phyloP scores from a whole-genome alignment of 257 asterid species.

The Solanum microdontum region DNA sequence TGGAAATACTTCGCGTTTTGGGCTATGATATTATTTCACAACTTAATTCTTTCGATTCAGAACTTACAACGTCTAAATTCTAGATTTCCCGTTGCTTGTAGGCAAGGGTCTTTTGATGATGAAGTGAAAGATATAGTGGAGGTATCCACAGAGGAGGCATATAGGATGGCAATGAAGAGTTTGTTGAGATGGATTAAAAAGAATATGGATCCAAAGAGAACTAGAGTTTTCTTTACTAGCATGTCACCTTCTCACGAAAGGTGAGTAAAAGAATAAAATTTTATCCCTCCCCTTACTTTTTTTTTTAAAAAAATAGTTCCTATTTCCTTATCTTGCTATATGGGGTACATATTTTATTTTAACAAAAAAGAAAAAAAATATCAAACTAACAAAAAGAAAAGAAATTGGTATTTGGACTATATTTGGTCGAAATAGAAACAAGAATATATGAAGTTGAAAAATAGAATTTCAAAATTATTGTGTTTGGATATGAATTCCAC shows the following conservation, averaged over 20 bases:
- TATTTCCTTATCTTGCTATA: background rate
- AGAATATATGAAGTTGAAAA: background rate
- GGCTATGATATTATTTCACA: background rate
- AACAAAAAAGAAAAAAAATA: background rate
- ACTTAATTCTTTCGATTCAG: background rate
- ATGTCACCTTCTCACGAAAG: constrained; percentile 60
- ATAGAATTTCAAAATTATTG: background rate
- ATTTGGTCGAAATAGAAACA: background rate
- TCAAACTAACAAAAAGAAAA: background rate
- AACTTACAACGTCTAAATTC: background rate
- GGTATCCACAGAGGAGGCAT: constrained; percentile 43
- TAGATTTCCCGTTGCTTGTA: background rate
- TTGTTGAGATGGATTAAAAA: constrained; percentile 49
- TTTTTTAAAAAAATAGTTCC: background rate
- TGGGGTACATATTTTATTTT: background rate
- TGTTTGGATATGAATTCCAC: background rate
- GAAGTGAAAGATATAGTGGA: constrained; percentile 1
- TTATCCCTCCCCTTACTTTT: background rate
- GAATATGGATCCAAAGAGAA: constrained; percentile 21
- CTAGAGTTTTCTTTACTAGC: constrained; percentile 39
- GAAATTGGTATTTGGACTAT: background rate
- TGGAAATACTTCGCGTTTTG: background rate
- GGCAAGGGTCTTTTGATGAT: constrained; percentile 33
- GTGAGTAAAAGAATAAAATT: constrained; percentile 18
- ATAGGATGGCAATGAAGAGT: constrained; percentile 45